phyloP scores from a whole-genome alignment of 2,329 filamentous ascomycete genomes.

The Lachnellula occidentalis region DNA sequence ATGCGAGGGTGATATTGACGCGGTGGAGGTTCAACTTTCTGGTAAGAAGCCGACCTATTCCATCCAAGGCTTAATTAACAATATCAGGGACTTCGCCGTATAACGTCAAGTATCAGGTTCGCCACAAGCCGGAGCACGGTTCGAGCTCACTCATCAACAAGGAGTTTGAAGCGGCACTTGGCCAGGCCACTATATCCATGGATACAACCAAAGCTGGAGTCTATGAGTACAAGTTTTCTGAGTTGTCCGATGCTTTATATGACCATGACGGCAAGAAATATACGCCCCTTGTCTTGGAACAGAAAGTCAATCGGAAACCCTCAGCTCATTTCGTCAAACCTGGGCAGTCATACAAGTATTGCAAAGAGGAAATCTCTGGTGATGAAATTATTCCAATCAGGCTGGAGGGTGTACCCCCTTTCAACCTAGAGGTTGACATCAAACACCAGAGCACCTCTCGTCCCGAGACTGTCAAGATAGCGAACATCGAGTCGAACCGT shows the following conservation, averaged over 20 bases:
- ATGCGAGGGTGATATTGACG: constrained; percentile 91
- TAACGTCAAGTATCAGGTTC: constrained; percentile 74
- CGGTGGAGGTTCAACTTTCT: constrained; percentile 72
- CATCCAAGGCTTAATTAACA: constrained; percentile 6
- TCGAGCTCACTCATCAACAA: constrained; percentile 61
- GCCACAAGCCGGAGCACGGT: constrained; percentile 63
- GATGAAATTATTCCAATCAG: constrained; percentile 86
- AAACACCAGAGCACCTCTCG: constrained; percentile 80
- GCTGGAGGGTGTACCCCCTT: constrained; percentile 78
- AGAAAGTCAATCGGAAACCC: constrained; percentile 79
- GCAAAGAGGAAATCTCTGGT: constrained; percentile 72
- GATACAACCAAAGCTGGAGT: constrained; percentile 78
- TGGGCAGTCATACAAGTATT: constrained; percentile 93
- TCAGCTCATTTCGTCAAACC: constrained; percentile 77
- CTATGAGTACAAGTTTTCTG: constrained; percentile 81
- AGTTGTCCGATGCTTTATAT: constrained; percentile 82
- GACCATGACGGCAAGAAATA: constrained; percentile 63
- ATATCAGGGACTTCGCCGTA: constrained; percentile 68
- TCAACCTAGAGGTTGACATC: constrained; percentile 86
- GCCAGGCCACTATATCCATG: constrained; percentile 73
- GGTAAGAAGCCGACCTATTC: constrained; percentile 44
- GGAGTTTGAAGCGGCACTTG: constrained; percentile 70
- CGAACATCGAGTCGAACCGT: constrained; percentile 67
- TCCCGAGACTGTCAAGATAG: constrained; percentile 75
- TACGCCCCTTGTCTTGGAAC: constrained; percentile 64